Evolutionary conservation across 345 rosid species (phyloP).

Genomic region (Stellera chamaejasme): DNA sequence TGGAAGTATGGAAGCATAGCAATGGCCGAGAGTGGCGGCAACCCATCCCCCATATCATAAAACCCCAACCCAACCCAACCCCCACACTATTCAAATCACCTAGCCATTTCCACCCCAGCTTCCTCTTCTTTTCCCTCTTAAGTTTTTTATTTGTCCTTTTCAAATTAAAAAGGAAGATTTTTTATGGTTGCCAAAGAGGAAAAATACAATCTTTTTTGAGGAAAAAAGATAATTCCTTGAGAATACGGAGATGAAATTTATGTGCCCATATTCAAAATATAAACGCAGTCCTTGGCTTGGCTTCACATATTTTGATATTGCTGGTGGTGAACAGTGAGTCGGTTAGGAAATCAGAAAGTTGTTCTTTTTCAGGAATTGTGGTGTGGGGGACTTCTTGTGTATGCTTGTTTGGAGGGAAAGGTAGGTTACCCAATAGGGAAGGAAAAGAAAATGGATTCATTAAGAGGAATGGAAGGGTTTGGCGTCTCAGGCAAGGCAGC

Average conservation of each 20-base stretch:
- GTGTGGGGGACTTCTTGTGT: not conserved
- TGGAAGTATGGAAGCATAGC: conserved; percentile 81
- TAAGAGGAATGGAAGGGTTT: conserved; percentile 24
- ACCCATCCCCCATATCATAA: conserved; percentile 30
- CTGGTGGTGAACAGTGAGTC: too few species aligned
- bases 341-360: not conserved
- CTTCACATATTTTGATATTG: too few species aligned
- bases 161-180: not conserved
- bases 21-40: conserved; percentile 58
- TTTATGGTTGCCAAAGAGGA: not conserved
- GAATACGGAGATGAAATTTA: not conserved
- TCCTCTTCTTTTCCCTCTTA: not conserved
- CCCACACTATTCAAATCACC: conserved; percentile 12
- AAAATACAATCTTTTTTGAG: conserved; percentile 12
- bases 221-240: conserved; percentile 5
- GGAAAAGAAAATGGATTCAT: conserved; percentile 11
- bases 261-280: conserved; percentile 2
- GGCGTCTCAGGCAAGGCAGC: conserved; percentile 33
- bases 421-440: conserved; percentile 10
- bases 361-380: not conserved
- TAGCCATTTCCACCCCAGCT: not conserved
- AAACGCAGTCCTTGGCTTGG: too few species aligned
- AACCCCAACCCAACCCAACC: conserved; percentile 16
- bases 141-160: conserved; percentile 10
- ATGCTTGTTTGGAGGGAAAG: conserved; percentile 14